phyloP scores from a whole-genome alignment of 2,329 filamentous ascomycete species.

The Amphichorda felina region DNA sequence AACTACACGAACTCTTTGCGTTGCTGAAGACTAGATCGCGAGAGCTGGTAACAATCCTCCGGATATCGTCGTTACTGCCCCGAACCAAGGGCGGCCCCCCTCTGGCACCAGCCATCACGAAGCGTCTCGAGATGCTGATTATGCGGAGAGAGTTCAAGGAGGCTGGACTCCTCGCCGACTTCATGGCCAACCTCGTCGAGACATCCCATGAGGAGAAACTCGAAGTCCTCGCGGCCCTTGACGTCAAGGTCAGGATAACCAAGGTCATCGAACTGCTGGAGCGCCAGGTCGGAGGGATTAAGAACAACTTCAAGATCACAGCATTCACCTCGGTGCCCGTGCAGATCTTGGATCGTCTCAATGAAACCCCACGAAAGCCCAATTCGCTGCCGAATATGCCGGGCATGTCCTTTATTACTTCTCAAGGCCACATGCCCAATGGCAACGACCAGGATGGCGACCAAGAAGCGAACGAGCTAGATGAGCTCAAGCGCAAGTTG shows the following conservation, averaged over 20 bases:
- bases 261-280: slow-evolving; percentile 76
- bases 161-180: slow-evolving; percentile 80
- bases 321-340: slow-evolving; percentile 58
- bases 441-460: slow-evolving; percentile 49
- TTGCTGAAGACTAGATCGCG: slow-evolving; percentile 75
- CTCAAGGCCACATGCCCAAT: slow-evolving; percentile 22
- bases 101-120: slow-evolving; percentile 74
- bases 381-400: slow-evolving; percentile 24
- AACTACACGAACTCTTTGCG: slow-evolving; percentile 60
- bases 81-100: slow-evolving; percentile 50
- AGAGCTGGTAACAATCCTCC: slow-evolving; percentile 74
- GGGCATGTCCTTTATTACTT: slow-evolving; percentile 21
- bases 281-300: slow-evolving; percentile 71
- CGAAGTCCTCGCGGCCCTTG: slow-evolving; percentile 68
- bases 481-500: slow-evolving; percentile 82
- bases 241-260: slow-evolving; percentile 66
- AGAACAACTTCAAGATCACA: slow-evolving; percentile 78
- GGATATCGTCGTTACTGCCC: slow-evolving; percentile 74
- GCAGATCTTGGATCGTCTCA: slow-evolving; percentile 45
- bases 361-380: slow-evolving; percentile 22
- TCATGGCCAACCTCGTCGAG: slow-evolving; percentile 90
- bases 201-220: slow-evolving; percentile 85
- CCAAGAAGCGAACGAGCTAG: slow-evolving; percentile 78
- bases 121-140: slow-evolving; percentile 80
- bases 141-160: slow-evolving; percentile 69